These are phyloP conservation scores for Fraxinus ornus DNA, from an alignment of 305 asterid genomes.

Conservation along the genomic window DNA sequence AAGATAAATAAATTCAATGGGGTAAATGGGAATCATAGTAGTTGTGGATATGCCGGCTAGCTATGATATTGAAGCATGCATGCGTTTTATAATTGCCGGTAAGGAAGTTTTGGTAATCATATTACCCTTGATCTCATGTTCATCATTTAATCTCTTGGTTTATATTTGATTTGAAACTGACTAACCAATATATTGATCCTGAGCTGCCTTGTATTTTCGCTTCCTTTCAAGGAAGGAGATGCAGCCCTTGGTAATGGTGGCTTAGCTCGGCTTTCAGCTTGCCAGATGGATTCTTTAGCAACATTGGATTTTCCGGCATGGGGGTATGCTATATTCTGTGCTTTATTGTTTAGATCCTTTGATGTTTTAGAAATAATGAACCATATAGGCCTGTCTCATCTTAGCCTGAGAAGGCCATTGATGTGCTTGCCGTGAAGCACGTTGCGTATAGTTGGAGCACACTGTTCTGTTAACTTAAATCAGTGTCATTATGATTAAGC, in stretches of 20 bases:
- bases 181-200: background rate
- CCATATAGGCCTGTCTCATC: background rate
- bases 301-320: slow-evolving; percentile 46
- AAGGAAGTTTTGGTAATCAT: background rate
- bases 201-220: background rate
- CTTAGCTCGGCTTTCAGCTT: slow-evolving; percentile 48
- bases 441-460: background rate
- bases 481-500: background rate
- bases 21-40: background rate
- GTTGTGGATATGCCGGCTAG: background rate
- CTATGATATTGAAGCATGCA: background rate
- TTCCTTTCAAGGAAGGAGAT: slow-evolving; percentile 40
- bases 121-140: background rate
- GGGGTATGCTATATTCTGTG: slow-evolving; percentile 32
- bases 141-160: background rate
- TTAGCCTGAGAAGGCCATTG: background rate
- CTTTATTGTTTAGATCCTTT: background rate
- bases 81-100: background rate
- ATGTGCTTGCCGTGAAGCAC: background rate
- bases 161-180: background rate
- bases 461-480: background rate
- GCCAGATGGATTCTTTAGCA: slow-evolving; percentile 48
- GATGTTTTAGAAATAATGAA: background rate
- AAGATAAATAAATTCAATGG: background rate
- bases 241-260: slow-evolving; percentile 53